phyloP scores from a whole-genome alignment of 2,329 filamentous ascomycete species.

The Pseudonectria foliicola region DNA sequence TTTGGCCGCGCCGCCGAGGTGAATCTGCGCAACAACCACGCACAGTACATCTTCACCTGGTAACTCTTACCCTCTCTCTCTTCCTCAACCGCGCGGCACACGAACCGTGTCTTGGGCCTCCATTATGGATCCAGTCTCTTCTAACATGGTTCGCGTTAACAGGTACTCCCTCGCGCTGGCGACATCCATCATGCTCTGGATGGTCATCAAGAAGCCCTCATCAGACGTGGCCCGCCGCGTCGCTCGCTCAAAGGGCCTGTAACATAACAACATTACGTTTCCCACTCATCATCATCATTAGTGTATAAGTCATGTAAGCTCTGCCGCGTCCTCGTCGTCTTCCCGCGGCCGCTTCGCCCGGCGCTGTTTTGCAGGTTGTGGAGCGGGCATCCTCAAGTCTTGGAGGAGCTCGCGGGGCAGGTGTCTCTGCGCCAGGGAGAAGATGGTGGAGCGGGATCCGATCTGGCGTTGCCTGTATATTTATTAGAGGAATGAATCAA shows the following conservation, averaged over 20 bases:
- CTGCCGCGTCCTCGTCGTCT: constrained; percentile 25
- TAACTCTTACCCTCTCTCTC: constrained; percentile 38
- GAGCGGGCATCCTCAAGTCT: constrained; percentile 66
- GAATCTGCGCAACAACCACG: constrained; percentile 91
- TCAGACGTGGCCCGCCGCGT: constrained; percentile 66
- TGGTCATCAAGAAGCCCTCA: constrained; percentile 84
- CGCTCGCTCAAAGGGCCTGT: constrained; percentile 22
- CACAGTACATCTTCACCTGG: constrained; percentile 99
- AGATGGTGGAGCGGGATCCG: constrained; percentile 63
- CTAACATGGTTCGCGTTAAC: constrained; percentile 3
- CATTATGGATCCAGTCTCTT: background rate
- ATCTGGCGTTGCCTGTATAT: constrained; percentile 67
- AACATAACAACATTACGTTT: constrained; percentile 4
- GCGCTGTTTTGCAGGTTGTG: constrained; percentile 42
- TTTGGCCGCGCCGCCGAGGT: constrained; percentile 85
- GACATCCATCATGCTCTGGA: constrained; percentile 92
- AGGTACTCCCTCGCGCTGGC: constrained; percentile 83
- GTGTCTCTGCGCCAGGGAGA: constrained; percentile 77
- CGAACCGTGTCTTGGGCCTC: too few relatives aligned
- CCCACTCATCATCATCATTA: constrained; percentile 7
- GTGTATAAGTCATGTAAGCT: constrained; percentile 25
- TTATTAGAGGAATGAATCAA: constrained; percentile 17
- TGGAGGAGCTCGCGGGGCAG: constrained; percentile 77
- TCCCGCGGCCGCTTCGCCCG: constrained; percentile 26
- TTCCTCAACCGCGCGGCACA: background rate